Percentiles rank a stretch among this genome's conserved stretches.
These are phyloP conservation scores for Akanthomyces dipterigenus DNA, from an alignment of 2,329 filamentous ascomycete species.

Conservation along the genomic window DNA sequence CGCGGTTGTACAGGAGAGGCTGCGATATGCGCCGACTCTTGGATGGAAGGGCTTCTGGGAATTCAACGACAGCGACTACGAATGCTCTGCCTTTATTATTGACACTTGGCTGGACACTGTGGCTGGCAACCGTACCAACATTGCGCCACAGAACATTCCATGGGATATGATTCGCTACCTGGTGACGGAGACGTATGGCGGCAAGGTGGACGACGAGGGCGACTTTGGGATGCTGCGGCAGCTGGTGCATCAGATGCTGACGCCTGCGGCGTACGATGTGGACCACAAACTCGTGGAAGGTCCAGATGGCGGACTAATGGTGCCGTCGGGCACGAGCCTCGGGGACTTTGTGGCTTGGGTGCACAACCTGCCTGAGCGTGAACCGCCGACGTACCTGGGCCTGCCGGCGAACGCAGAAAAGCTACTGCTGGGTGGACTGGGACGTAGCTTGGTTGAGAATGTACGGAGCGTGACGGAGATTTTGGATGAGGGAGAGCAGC, in stretches of 20 bases:
- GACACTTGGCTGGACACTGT: conserved; percentile 87
- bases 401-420: conserved; percentile 96
- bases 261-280: conserved; percentile 83
- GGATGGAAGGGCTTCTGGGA: conserved; percentile 99
- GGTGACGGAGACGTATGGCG: conserved; percentile 90
- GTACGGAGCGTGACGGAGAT: conserved; percentile 78
- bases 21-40: conserved; percentile 87
- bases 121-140: conserved; percentile 80
- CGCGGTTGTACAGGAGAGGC: conserved; percentile 87
- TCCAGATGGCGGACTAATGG: conserved; percentile 55
- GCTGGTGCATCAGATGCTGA: conserved; percentile 73
- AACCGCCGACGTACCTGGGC: conserved; percentile 91
- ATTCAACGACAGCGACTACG: conserved; percentile 98
- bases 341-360: conserved; percentile 90
- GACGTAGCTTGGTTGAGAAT: conserved; percentile 76
- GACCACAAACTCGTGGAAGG: conserved; percentile 82
- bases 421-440: conserved; percentile 80
- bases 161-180: conserved; percentile 94
- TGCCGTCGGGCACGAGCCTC: conserved; percentile 75
- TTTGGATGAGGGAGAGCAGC: conserved; percentile 87
- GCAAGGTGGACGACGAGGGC: conserved; percentile 87
- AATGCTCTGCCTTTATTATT: conserved; percentile 93
- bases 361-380: conserved; percentile 82
- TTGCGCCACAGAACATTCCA: conserved; percentile 87
- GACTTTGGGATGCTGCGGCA: conserved; percentile 70